Conservation (phyloP, 495 filamentous ascomycete genomes). For the Penicillium egyptiacum region DNA sequence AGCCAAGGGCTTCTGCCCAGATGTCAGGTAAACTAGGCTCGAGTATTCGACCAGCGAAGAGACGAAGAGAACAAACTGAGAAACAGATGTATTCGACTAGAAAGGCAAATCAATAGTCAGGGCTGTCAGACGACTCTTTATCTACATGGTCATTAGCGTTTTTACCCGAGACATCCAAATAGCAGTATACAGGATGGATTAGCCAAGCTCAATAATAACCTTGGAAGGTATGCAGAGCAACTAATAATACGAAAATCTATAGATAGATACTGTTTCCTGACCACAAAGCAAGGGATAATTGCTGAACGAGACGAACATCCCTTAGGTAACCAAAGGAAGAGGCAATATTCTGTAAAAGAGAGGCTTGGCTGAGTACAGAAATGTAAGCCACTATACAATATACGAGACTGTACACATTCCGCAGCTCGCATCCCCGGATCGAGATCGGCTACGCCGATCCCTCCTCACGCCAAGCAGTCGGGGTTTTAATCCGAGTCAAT, state of each 20-base stretch:
- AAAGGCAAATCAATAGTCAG: not conserved
- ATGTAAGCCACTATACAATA: not conserved
- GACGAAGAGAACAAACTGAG: not conserved
- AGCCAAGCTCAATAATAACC: not conserved
- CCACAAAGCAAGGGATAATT: not conserved
- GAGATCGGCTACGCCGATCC: conserved; percentile 7
- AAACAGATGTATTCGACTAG: not conserved
- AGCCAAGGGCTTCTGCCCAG: not conserved
- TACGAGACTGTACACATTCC: conserved; percentile 5
- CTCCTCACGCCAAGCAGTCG: conserved; percentile 22
- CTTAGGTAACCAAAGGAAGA: not conserved
- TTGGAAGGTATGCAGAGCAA: not conserved
- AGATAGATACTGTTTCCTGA: not conserved
- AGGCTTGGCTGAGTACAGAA: not conserved
- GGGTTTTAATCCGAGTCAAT: conserved; percentile 8
- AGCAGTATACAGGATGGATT: not conserved
- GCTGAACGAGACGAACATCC: not conserved
- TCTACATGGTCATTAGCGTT: not conserved
- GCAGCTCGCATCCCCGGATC: not conserved
- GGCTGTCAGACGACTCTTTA: not conserved
- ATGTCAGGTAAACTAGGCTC: not conserved
- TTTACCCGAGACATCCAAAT: not conserved
- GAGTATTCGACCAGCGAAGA: not conserved
- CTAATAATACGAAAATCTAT: not conserved
- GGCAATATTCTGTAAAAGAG: not conserved